Evolutionary conservation across 129 eudicot genomes (phyloP).

Genomic region (Ambrosia artemisiifolia): DNA sequence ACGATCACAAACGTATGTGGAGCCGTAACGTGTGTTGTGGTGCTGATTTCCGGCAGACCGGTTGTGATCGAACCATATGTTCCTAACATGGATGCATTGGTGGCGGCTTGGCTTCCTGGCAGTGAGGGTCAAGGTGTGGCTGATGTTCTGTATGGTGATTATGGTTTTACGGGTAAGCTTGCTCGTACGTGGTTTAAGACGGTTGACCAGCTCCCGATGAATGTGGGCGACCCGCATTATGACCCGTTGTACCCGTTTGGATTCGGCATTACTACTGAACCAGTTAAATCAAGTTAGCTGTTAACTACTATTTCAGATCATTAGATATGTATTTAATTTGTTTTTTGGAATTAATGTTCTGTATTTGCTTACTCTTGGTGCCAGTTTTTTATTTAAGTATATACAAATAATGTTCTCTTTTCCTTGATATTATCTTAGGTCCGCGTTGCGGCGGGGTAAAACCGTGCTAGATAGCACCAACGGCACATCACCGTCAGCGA

Average conservation of each 20-base stretch:
- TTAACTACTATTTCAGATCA: constrained; percentile 5
- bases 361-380: background rate
- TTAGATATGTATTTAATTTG: constrained; percentile 3
- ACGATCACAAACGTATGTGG: constrained; percentile 66
- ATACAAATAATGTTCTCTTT: background rate
- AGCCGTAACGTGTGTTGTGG: constrained; percentile 60
- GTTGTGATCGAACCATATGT: constrained; percentile 75
- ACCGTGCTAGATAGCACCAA: too few species aligned
- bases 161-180: constrained; percentile 69
- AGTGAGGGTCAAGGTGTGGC: constrained; percentile 79
- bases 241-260: constrained; percentile 48
- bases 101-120: constrained; percentile 92
- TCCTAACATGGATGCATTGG: constrained; percentile 54
- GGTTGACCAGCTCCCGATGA: constrained; percentile 74
- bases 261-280: constrained; percentile 38
- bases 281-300: constrained; percentile 10
- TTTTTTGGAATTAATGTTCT: background rate
- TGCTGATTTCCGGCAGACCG: constrained; percentile 70
- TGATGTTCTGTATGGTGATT: constrained; percentile 75
- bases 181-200: constrained; percentile 71
- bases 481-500: too few species aligned
- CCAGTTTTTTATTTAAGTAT: background rate
- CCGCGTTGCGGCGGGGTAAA: too few species aligned
- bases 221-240: constrained; percentile 44
- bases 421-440: background rate